Evolutionary conservation across 2,329 filamentous ascomycete species (phyloP), one percentile per base, ranked within the genome.

Genomic region (Colletotrichum coccodes): DNA sequence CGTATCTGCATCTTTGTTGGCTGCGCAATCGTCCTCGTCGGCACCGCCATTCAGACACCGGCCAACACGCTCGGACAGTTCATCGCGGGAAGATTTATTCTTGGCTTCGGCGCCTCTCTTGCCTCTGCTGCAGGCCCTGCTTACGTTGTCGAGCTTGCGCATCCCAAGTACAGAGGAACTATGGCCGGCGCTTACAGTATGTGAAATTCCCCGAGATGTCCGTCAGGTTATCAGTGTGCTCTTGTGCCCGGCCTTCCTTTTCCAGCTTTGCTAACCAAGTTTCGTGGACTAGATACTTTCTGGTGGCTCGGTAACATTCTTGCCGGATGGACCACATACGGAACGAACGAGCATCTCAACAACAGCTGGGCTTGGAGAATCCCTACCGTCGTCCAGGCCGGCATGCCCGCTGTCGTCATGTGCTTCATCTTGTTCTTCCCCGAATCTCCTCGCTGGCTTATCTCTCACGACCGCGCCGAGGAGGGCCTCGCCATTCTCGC

Each of bases 371-470:
- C 87, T 0, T 92, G 90, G 90, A 80, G 86, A 30, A 83, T 89
- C 21, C 90, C 90, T 1, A 83, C 89, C 8, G 80, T 87, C 72
- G 76, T 87, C 2, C 87, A 89, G 72, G 77, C 83, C 30, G 79
- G 82, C 23, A 58, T 71, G 56, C 79, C 36, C 16, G 63, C 76
- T 1, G 71, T 90, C 9, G 85, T 89, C 46, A 80, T 85, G 47
- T 47, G 87, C 0, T 84, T 94, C 60, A 95, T 95, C 70, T 73
- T 86, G 26, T 72, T 85, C 28, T 94, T 95, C 82, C 92, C 92
- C 0, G 93, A 95, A 78, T 89, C 85, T 3, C 88, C 88, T 8
- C 86, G 91, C 63, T 95, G 93, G 92, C 87, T 95, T 38, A 92
- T 95, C 74, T 82, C 34, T 78, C 83, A 90, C 70, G 85, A 88